Conservation (phyloP, 345 rosid species). For the Kernera saxatilis region DNA sequence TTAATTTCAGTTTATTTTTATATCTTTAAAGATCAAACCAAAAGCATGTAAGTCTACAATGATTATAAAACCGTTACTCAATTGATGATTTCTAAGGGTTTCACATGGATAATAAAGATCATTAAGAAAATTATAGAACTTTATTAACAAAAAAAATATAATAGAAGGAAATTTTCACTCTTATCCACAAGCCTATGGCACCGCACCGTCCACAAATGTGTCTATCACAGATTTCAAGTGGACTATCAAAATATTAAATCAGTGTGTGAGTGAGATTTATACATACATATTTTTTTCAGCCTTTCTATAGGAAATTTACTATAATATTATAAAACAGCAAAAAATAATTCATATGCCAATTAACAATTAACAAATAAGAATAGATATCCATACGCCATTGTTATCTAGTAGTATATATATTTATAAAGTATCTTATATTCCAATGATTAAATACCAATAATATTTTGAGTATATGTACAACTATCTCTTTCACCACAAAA, state of each 20-base stretch:
- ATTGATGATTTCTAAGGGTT: too few relatives aligned
- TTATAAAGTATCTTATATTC: background rate
- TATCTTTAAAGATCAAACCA: background rate
- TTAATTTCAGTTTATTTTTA: background rate
- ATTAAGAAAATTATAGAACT: background rate
- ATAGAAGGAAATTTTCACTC: background rate
- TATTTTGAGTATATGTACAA: background rate
- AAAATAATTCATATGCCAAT: too few relatives aligned
- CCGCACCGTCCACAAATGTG: slow-evolving; percentile 15
- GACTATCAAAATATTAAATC: background rate
- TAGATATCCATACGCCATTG: background rate
- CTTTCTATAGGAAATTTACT: background rate
- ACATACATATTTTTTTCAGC: background rate
- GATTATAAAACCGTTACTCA: too few relatives aligned
- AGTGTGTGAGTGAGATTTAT: background rate
- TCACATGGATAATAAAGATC: background rate
- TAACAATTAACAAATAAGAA: background rate
- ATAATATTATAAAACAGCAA: background rate
- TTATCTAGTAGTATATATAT: background rate
- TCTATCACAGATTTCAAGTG: slow-evolving; percentile 16
- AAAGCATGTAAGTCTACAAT: background rate
- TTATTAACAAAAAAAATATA: too few relatives aligned
- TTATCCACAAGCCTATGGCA: slow-evolving; percentile 17
- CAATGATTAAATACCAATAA: background rate
- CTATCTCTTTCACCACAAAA: background rate